Evolutionary conservation across 441 rosid species (phyloP).

Genomic region (Hura crepitans): DNA sequence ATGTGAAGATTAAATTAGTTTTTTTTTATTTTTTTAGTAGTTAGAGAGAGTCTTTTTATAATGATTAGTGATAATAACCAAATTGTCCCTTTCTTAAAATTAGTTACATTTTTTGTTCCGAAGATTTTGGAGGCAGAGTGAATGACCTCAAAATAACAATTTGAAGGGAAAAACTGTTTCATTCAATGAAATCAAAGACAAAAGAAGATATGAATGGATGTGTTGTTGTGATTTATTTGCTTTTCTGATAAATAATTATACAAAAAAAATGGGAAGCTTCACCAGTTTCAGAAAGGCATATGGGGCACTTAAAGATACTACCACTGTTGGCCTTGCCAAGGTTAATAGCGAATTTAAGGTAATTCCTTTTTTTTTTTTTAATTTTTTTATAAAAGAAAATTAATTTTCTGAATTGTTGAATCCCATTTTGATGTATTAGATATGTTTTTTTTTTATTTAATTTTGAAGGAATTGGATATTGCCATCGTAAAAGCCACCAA

Average conservation of each 20-base stretch:
- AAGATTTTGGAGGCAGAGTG: conserved; percentile 12
- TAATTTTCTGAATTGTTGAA: conserved; percentile 7
- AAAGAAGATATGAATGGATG: background rate
- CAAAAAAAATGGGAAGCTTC: conserved; percentile 51
- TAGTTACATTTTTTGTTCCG: conserved; percentile 18
- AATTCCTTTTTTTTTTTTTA: background rate
- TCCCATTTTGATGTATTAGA: no score
- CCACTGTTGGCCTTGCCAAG: conserved; percentile 94
- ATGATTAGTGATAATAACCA: no score
- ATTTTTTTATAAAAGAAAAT: background rate
- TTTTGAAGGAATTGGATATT: conserved; percentile 79
- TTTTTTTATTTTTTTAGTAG: no score
- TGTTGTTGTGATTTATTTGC: background rate
- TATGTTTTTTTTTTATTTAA: background rate
- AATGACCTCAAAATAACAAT: background rate
- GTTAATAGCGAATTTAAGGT: conserved; percentile 97
- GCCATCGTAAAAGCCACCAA: conserved; percentile 90
- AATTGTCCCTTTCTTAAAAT: background rate
- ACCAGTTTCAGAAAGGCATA: conserved; percentile 82
- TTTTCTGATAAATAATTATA: background rate
- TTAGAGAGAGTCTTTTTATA: no score
- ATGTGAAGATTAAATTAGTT: no score
- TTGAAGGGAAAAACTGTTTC: no score
- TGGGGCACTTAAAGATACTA: conserved; percentile 94
- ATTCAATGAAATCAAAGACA: conserved; percentile 11